A percentile compares a stretch with the other conserved stretches of the same genome.
Evolutionary conservation across 164 flowering plant genomes (phyloP).

Genomic region (Brasenia schreberi): DNA sequence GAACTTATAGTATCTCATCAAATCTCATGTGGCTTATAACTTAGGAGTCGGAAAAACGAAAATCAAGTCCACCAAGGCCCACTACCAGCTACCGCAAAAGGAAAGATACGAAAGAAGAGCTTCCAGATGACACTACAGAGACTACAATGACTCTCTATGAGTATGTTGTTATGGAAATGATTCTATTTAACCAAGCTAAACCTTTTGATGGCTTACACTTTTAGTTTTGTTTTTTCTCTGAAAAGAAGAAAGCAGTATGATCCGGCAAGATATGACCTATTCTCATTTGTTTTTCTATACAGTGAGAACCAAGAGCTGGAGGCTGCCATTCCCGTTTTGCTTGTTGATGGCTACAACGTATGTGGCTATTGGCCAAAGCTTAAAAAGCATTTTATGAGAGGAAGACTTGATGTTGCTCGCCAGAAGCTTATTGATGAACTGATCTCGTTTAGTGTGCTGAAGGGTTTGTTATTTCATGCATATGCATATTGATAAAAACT

Average conservation of each 20-base stretch:
- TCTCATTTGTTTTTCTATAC: slow-evolving; percentile 9
- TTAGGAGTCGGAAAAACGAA: slow-evolving; percentile 23
- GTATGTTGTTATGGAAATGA: slow-evolving; percentile 22
- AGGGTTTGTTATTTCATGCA: slow-evolving; percentile 40
- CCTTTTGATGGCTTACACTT: not conserved
- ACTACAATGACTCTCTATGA: slow-evolving; percentile 67
- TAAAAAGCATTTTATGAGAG: slow-evolving; percentile 81
- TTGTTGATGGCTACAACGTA: slow-evolving; percentile 97
- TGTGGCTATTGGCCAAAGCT: slow-evolving; percentile 93
- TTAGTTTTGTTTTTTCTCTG: not conserved
- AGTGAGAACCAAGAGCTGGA: slow-evolving; percentile 72
- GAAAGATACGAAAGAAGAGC: slow-evolving; percentile 65
- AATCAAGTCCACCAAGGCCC: slow-evolving; percentile 53
- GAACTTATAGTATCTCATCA: not conserved
- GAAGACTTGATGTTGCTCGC: slow-evolving; percentile 82
- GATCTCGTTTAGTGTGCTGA: slow-evolving; percentile 48
- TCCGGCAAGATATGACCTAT: not conserved
- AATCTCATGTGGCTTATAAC: not conserved
- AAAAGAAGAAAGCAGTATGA: not conserved
- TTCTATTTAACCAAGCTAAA: not conserved
- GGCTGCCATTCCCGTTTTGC: slow-evolving; percentile 74
- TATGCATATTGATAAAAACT: too few species aligned
- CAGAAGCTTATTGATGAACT: slow-evolving; percentile 89
- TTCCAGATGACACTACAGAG: slow-evolving; percentile 53
- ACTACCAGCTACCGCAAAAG: slow-evolving; percentile 82